These are phyloP conservation scores for Tylopilus balloui DNA, from an alignment of 768 basidiomycete species.

Conservation along the genomic window DNA sequence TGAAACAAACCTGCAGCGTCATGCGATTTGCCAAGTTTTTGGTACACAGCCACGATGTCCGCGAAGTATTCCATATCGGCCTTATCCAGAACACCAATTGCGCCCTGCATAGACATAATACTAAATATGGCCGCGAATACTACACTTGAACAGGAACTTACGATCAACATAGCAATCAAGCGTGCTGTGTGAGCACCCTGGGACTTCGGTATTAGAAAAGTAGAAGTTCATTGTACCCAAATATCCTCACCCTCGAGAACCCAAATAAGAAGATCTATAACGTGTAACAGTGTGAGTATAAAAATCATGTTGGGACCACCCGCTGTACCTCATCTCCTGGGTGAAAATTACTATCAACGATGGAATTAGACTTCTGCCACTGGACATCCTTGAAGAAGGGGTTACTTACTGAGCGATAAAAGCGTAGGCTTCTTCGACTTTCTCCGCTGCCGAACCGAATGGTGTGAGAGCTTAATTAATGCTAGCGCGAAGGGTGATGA, in stretches of 20 bases:
- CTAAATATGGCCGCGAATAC: background rate
- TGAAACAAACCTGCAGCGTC: conserved; percentile 40
- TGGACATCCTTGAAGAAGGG: background rate
- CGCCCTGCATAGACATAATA: conserved; percentile 41
- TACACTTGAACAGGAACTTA: background rate
- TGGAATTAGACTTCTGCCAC: background rate
- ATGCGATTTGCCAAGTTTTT: conserved; percentile 54
- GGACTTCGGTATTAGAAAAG: conserved; percentile 7
- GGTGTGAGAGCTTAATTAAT: conserved; percentile 1
- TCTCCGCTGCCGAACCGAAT: conserved; percentile 44
- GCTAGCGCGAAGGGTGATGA: background rate
- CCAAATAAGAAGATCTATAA: conserved; percentile 71
- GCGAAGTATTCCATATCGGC: conserved; percentile 71
- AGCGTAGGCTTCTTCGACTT: conserved; percentile 73
- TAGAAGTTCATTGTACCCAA: background rate
- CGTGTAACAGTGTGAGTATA: conserved; percentile 5
- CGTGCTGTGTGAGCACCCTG: conserved; percentile 75
- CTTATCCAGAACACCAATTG: conserved; percentile 64
- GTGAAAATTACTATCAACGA: conserved; percentile 51
- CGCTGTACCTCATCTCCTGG: conserved; percentile 68
- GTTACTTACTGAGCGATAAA: conserved; percentile 69
- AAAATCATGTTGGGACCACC: background rate
- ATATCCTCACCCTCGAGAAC: conserved; percentile 56
- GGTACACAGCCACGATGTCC: conserved; percentile 55
- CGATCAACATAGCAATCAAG: conserved; percentile 62